Conservation (phyloP, 305 asterid species). For the Solanum hybrid region DNA sequence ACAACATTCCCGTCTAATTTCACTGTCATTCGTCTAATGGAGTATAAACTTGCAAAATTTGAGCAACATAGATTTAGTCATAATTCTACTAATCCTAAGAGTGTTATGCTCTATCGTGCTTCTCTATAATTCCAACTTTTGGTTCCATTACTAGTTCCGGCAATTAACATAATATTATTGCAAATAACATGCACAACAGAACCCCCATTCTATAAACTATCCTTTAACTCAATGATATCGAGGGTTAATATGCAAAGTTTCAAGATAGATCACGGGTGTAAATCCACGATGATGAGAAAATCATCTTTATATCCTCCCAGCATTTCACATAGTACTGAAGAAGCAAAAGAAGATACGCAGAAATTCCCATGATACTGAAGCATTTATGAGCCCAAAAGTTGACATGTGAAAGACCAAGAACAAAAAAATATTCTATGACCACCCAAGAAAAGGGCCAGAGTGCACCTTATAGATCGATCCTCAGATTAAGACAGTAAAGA, state of each 20-base stretch:
- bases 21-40: background rate
- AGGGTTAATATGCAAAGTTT: background rate
- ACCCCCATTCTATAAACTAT: background rate
- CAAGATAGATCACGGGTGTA: background rate
- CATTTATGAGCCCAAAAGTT: background rate
- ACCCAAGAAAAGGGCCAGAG: background rate
- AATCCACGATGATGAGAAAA: background rate
- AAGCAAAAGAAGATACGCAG: background rate
- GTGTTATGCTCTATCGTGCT: background rate
- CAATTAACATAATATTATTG: background rate
- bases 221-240: background rate
- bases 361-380: background rate
- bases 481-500: background rate
- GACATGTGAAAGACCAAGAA: background rate
- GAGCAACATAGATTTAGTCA: background rate
- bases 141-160: background rate
- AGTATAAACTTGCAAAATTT: background rate
- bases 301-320: background rate
- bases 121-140: background rate
- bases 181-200: background rate
- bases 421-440: background rate
- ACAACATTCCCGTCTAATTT: background rate
- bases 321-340: background rate
- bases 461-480: background rate
- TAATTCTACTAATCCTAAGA: background rate